These are phyloP conservation scores for Coemansia sp. DNA, from an alignment of 192 early-diverging fungal genomes.

Conservation along the genomic window DNA sequence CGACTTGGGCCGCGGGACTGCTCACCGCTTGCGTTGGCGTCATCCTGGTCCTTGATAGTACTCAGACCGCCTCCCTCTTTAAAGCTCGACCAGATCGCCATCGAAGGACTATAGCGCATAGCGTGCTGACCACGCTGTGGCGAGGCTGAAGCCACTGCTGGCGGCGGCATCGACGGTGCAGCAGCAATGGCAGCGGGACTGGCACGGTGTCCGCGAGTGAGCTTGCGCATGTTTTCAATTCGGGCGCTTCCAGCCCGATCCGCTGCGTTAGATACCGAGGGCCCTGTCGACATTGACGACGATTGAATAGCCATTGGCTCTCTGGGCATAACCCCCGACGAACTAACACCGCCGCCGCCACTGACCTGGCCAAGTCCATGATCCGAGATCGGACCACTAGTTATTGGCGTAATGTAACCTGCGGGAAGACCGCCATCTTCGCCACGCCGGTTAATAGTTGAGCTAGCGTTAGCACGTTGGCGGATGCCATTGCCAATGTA, in stretches of 20 bases:
- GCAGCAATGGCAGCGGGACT: conserved; percentile 6
- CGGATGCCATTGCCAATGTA: conserved; percentile 49
- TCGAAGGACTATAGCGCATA: conserved; percentile 44
- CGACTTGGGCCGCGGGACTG: not conserved
- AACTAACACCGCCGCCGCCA: conserved; percentile 12
- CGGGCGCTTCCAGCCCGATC: conserved; percentile 21
- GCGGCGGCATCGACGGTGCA: not conserved
- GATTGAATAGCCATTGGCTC: conserved; percentile 33
- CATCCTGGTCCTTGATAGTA: conserved; percentile 42
- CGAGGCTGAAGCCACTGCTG: conserved; percentile 26
- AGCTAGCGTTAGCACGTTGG: conserved; percentile 18
- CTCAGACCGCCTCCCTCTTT: conserved; percentile 29
- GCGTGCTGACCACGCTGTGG: conserved; percentile 33
- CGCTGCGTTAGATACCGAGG: conserved; percentile 13
- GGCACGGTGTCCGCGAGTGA: conserved; percentile 2
- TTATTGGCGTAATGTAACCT: conserved; percentile 38
- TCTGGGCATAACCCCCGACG: conserved; percentile 43
- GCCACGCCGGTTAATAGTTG: conserved; percentile 9
- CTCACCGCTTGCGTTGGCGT: conserved; percentile 15
- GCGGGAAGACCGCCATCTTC: conserved; percentile 24
- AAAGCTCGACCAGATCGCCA: conserved; percentile 42
- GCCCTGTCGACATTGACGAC: conserved; percentile 38
- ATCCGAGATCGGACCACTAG: conserved; percentile 14
- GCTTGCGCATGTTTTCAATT: conserved; percentile 15
- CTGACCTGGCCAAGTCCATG: conserved; percentile 21